Base-by-base conservation (phyloP, 768 basidiomycete species). In the Pluteus cervinus region DNA sequence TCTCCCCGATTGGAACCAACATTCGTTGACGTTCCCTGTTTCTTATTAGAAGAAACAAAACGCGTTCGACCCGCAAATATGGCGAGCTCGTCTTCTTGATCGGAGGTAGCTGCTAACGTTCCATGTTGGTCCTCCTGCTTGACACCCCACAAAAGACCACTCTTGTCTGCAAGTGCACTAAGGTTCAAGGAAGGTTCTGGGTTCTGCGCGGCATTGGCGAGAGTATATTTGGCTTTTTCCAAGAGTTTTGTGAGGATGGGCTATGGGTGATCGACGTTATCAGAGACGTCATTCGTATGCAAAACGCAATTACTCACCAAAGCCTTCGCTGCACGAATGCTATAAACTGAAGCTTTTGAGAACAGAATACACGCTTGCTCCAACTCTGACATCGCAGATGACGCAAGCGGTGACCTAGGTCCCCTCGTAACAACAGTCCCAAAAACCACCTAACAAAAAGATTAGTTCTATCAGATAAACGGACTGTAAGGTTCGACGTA, bases 371-470 rank as follows among this genome's bases (percentile, higher is more conserved):
- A 78, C 0, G 81, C 82, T 29, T 74, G 70, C 20, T 85, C 81
- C 6, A 89, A 65, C 47, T 88, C 81, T 14, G 64, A 56, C 58
- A 87, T 76, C 3, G 86, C 86, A 2, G 71, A 66, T 9, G 68
- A 56, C 0, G 86, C 86, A 8, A 88, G 54, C 0, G 80, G 74
- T 1, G 79, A 84, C 5, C 71, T 62, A 4, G 86, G 86, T 3
- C 80, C 77, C 20, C 81, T 73, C 3, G 81, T 84, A 2, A 83
- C 86, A 14, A 89, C 79, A 4, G 82, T 80, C 3, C 84, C 87
- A 48, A 88, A 82, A 11, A 88, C 79, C 7, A 86, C 70, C 84
- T 86, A 40, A 4, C 24, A 14, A 15, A 15, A 11, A 20, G 12
- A 9, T 15, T 7, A 29, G 21, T 24, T 14, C 29, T 29, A 29